phyloP scores from a whole-genome alignment of 139 green algal genomes.

The Micractinium conductrix region DNA sequence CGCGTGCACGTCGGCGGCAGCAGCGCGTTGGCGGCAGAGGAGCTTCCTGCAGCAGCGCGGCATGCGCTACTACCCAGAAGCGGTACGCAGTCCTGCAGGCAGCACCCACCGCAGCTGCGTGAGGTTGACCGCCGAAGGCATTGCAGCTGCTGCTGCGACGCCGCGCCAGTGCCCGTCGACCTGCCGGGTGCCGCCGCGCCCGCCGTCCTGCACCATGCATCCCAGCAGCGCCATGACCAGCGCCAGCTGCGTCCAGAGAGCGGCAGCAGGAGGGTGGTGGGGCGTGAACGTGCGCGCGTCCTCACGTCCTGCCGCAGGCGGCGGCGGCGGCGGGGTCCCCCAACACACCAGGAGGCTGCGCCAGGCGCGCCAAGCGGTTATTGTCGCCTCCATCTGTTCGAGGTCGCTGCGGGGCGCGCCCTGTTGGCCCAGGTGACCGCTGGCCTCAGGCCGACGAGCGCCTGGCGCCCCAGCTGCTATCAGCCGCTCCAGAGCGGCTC shows the following conservation, averaged over 20 bases:
- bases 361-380: neutral
- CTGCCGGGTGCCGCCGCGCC: too few relatives aligned
- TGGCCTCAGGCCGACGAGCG: too few relatives aligned
- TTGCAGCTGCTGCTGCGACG: neutral
- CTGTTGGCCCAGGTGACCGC: too few relatives aligned
- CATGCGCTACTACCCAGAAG: neutral
- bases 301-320: too few relatives aligned
- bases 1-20: neutral
- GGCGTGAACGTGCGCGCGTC: neutral
- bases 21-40: neutral
- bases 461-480: too few relatives aligned
- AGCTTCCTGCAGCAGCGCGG: neutral
- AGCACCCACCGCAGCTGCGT: conserved; percentile 11
- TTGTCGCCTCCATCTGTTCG: too few relatives aligned
- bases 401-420: too few relatives aligned
- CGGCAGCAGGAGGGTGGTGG: neutral
- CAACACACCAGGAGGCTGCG: neutral
- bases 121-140: neutral
- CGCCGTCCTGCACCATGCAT: neutral
- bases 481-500: too few relatives aligned
- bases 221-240: conserved; percentile 2
- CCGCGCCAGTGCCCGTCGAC: neutral
- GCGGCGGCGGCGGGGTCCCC: neutral
- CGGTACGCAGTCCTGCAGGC: neutral
- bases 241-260: conserved; percentile 8